These are phyloP conservation scores for Myxozyma neotropica DNA, from an alignment of 805 yeast species.

Conservation along the genomic window DNA sequence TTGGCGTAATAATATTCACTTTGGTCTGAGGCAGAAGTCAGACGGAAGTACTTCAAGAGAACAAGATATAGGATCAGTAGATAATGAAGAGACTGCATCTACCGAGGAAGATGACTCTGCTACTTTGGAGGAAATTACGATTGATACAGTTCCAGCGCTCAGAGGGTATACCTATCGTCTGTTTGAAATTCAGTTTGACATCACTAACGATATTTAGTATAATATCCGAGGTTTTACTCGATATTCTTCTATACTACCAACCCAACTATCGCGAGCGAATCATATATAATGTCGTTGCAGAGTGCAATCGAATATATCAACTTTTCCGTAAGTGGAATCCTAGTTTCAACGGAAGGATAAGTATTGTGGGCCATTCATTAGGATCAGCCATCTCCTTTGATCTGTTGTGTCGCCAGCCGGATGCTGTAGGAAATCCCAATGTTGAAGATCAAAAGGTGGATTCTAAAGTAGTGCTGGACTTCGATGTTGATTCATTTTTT, in stretches of 20 bases:
- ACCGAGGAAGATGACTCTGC: slow-evolving; percentile 23
- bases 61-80: slow-evolving; percentile 34
- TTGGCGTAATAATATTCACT: slow-evolving; percentile 71
- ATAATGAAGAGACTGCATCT: slow-evolving; percentile 40
- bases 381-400: slow-evolving; percentile 88
- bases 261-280: slow-evolving; percentile 66
- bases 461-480: slow-evolving; percentile 49
- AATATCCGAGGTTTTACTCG: slow-evolving; percentile 84
- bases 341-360: slow-evolving; percentile 74
- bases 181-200: no score
- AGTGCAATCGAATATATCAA: slow-evolving; percentile 64
- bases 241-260: slow-evolving; percentile 74
- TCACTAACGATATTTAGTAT: no score
- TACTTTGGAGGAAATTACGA: slow-evolving; percentile 72
- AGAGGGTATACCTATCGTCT: slow-evolving; percentile 43
- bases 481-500: slow-evolving; percentile 73
- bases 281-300: slow-evolving; percentile 58
- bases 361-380: slow-evolving; percentile 85
- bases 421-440: neutral
- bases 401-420: slow-evolving; percentile 57
- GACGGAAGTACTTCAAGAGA: slow-evolving; percentile 11
- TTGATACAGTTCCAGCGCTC: slow-evolving; percentile 71
- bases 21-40: slow-evolving; percentile 34
- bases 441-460: neutral
- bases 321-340: slow-evolving; percentile 67